phyloP scores from a whole-genome alignment of 495 filamentous ascomycete species.

The Hypoxylon fuscum region DNA sequence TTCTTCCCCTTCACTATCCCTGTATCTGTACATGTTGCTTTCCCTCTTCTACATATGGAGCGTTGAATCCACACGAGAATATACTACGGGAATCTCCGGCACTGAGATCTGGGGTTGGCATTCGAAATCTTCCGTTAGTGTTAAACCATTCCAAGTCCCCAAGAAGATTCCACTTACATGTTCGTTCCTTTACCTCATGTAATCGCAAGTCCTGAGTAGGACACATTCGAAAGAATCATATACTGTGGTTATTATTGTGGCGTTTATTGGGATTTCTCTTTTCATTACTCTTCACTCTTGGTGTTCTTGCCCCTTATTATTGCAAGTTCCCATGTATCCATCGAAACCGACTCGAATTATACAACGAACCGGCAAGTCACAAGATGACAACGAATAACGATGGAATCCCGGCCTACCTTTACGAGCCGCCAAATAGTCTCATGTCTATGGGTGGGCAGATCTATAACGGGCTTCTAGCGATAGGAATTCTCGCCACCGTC shows the following conservation, averaged over 20 bases:
- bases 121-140: slow-evolving; percentile 5
- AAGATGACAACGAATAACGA: slow-evolving; percentile 18
- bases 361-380: not conserved
- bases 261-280: not conserved
- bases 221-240: too few species aligned
- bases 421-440: slow-evolving; percentile 30
- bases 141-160: slow-evolving; percentile 16
- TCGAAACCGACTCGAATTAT: not conserved
- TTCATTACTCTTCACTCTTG: not conserved
- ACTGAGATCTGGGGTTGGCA: slow-evolving; percentile 19
- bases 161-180: not conserved
- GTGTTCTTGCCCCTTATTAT: not conserved
- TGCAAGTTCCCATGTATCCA: not conserved
- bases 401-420: slow-evolving; percentile 22
- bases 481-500: slow-evolving; percentile 57
- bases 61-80: slow-evolving; percentile 2
- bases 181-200: not conserved
- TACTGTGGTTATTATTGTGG: too few species aligned
- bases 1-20: slow-evolving; percentile 2
- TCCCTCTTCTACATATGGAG: slow-evolving; percentile 7
- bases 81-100: not conserved
- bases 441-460: slow-evolving; percentile 8
- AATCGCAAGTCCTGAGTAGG: too few species aligned
- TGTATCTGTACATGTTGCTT: slow-evolving; percentile 3
- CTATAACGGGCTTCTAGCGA: slow-evolving; percentile 49